These are phyloP conservation scores for Suillus lakei DNA, from an alignment of 768 basidiomycete genomes.

Conservation along the genomic window DNA sequence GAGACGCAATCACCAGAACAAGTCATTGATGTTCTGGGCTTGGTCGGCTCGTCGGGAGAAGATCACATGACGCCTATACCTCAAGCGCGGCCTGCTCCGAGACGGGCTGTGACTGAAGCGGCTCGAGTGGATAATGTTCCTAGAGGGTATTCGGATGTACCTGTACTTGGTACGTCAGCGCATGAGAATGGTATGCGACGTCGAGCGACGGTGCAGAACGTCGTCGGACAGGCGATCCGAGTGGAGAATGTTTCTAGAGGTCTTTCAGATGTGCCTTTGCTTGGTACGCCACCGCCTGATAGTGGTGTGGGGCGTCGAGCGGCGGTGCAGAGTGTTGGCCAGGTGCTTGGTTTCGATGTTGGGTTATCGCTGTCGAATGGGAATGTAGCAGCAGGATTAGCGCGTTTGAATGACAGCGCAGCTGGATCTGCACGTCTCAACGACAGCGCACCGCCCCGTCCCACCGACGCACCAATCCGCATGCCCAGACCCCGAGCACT, in stretches of 20 bases:
- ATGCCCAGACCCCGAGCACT: slow-evolving; percentile 5
- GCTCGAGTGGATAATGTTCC: slow-evolving; percentile 17
- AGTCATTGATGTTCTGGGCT: slow-evolving; percentile 28
- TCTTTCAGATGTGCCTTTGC: slow-evolving; percentile 18
- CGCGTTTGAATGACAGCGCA: slow-evolving; percentile 16
- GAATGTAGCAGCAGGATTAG: slow-evolving; percentile 10
- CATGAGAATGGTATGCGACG: slow-evolving; percentile 19
- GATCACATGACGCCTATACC: slow-evolving; percentile 32
- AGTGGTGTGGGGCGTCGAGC: slow-evolving; percentile 24
- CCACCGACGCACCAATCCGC: not conserved
- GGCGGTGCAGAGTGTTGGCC: slow-evolving; percentile 16
- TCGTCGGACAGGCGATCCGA: slow-evolving; percentile 23
- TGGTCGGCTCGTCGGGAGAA: slow-evolving; percentile 30
- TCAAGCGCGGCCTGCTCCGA: slow-evolving; percentile 22
- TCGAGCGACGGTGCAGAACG: slow-evolving; percentile 18
- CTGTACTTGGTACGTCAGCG: slow-evolving; percentile 13
- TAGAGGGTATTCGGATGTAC: slow-evolving; percentile 19
- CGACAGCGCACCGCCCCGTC: not conserved
- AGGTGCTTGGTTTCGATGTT: slow-evolving; percentile 23
- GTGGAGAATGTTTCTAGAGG: slow-evolving; percentile 14
- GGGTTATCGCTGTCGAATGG: slow-evolving; percentile 16
- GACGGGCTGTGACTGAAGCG: slow-evolving; percentile 27
- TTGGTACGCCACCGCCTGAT: slow-evolving; percentile 14
- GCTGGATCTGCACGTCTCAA: not conserved
- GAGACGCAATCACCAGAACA: slow-evolving; percentile 30